Percentiles rank a stretch among this genome's conserved stretches.
Conservation (phyloP, 2,329 filamentous ascomycete genomes). For the Xylariaceae sp. region DNA sequence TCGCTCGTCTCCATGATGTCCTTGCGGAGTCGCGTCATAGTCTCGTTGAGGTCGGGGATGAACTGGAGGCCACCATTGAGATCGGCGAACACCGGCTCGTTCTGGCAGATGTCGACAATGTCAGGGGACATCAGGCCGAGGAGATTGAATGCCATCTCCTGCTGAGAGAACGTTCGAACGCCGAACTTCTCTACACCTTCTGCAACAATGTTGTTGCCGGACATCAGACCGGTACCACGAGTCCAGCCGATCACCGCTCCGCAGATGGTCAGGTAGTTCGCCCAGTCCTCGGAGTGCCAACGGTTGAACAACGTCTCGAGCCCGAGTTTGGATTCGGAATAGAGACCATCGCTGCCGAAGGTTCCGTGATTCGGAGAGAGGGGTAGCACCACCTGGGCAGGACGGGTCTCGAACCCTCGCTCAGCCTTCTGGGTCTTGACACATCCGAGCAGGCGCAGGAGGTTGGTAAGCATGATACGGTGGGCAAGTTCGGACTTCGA, state of each 20-base stretch:
- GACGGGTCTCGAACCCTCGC: constrained; percentile 87
- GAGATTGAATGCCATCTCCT: constrained; percentile 99
- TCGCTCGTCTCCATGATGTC: constrained; percentile 94
- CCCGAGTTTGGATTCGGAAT: constrained; percentile 96
- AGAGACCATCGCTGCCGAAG: constrained; percentile 95
- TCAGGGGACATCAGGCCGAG: constrained; percentile 91
- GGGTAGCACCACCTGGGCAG: constrained; percentile 92
- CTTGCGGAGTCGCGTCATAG: constrained; percentile 89
- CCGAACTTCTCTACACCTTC: constrained; percentile 95
- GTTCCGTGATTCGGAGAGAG: constrained; percentile 97
- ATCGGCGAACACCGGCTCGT: constrained; percentile 93
- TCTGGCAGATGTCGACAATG: constrained; percentile 92
- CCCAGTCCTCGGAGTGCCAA: constrained; percentile 97
- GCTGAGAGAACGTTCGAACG: constrained; percentile 96
- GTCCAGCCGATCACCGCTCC: constrained; percentile 99
- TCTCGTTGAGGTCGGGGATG: constrained; percentile 88
- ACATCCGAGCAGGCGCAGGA: constrained; percentile 81
- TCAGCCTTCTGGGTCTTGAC: constrained; percentile 88
- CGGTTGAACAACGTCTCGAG: constrained; percentile 97
- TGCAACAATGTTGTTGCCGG: constrained; percentile 93
- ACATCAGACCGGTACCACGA: constrained; percentile 96
- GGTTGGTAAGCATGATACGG: constrained; percentile 97
- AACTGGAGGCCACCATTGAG: constrained; percentile 97
- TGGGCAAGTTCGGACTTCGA: constrained; percentile 97
- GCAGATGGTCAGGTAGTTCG: constrained; percentile 94